Percentiles rank a stretch among this genome's conserved stretches.
Evolutionary conservation across 2,329 filamentous ascomycete genomes (phyloP).

Genomic region (Claviceps pusilla): DNA sequence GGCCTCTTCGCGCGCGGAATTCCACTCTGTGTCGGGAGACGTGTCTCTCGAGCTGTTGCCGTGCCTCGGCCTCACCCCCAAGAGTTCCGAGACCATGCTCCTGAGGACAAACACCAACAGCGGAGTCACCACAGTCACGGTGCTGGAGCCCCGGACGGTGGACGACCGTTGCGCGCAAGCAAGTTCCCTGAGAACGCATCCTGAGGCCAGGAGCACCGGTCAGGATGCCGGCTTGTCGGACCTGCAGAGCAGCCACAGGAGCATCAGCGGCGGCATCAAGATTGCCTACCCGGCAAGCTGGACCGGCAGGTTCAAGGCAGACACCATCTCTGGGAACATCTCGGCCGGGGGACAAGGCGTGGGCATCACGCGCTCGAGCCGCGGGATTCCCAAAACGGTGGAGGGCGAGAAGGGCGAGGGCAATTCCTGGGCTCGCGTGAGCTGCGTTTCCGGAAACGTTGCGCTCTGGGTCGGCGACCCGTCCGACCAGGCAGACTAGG

Average conservation of each 20-base stretch:
- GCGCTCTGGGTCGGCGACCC: constrained; percentile 13
- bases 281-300: constrained; percentile 33
- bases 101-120: constrained; percentile 27
- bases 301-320: constrained; percentile 29
- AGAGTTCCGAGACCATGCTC: no score
- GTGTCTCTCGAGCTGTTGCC: constrained; percentile 17
- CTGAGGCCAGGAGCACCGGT: no score
- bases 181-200: no score
- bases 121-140: constrained; percentile 22
- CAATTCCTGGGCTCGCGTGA: constrained; percentile 17
- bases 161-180: no score
- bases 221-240: constrained; percentile 13
- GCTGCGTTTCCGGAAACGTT: constrained; percentile 18
- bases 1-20: constrained; percentile 20
- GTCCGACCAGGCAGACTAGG: background rate
- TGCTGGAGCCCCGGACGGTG: no score
- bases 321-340: constrained; percentile 26
- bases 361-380: constrained; percentile 18
- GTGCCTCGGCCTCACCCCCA: no score
- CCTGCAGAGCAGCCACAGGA: constrained; percentile 27
- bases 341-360: constrained; percentile 28
- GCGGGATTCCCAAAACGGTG: constrained; percentile 17
- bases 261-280: constrained; percentile 28
- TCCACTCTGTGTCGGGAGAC: constrained; percentile 27
- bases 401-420: constrained; percentile 28